These are phyloP conservation scores for Pleomassaria siparia DNA, from an alignment of 2,329 filamentous ascomycete species.

Conservation along the genomic window DNA sequence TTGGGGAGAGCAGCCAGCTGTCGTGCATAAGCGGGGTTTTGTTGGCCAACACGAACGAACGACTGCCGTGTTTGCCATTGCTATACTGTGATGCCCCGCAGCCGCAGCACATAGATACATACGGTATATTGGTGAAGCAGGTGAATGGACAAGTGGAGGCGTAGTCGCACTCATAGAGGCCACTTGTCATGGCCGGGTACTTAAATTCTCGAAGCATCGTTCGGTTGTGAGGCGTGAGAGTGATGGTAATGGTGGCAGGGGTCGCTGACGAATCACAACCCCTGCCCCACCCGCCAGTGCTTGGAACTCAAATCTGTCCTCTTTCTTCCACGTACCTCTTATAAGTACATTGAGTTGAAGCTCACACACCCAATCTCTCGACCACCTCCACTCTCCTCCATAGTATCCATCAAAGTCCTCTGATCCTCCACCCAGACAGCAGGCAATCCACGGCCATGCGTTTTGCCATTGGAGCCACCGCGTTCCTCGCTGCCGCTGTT, in stretches of 20 bases:
- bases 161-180: neutral
- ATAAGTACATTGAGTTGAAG: conserved; percentile 3
- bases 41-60: neutral
- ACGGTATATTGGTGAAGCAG: neutral
- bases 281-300: neutral
- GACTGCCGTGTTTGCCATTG: conserved; percentile 1
- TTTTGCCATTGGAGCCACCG: conserved; percentile 75
- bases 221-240: neutral
- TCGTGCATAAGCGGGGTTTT: neutral
- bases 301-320: conserved; percentile 1
- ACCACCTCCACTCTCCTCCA: neutral
- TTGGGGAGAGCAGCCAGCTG: neutral
- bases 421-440: conserved; percentile 31
- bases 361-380: conserved; percentile 2
- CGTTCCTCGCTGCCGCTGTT: conserved; percentile 69
- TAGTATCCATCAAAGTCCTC: conserved; percentile 25
- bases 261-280: neutral
- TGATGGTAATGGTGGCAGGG: neutral
- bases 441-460: conserved; percentile 37
- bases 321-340: neutral
- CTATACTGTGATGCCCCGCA: too few species aligned
- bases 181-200: conserved; percentile 2
- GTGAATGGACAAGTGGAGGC: neutral
- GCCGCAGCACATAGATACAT: too few species aligned
- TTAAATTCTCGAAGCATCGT: neutral